Evolutionary conservation across 2,329 filamentous ascomycete species (phyloP).

Genomic region (Curvularia spicifera): DNA sequence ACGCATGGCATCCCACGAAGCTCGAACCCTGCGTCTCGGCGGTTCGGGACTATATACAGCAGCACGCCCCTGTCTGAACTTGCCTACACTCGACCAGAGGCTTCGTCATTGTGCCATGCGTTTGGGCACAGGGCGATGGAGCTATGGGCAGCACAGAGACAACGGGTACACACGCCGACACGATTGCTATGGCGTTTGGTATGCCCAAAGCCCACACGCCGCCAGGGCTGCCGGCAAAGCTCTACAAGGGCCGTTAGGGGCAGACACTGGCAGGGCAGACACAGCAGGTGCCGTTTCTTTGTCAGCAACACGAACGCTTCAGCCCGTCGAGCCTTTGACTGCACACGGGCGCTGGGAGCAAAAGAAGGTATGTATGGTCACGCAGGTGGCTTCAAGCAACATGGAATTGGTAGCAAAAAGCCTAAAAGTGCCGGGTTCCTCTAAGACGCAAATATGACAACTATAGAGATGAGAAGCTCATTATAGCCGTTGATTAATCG

Average conservation of each 20-base stretch:
- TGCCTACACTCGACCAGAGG: conserved; percentile 4
- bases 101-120: conserved; percentile 7
- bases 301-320: background rate
- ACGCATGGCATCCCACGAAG: conserved; percentile 30
- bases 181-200: background rate
- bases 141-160: conserved; percentile 5
- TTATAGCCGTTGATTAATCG: conserved; percentile 56
- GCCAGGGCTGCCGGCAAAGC: background rate
- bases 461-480: conserved; percentile 44
- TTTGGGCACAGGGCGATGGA: background rate
- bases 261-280: background rate
- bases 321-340: background rate
- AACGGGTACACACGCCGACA: background rate
- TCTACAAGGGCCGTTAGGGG: background rate
- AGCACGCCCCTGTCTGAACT: conserved; percentile 20
- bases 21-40: conserved; percentile 25
- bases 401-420: conserved; percentile 43
- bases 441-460: conserved; percentile 56
- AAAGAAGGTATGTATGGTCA: conserved; percentile 42
- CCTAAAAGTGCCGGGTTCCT: conserved; percentile 48
- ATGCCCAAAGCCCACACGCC: conserved; percentile 3
- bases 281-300: background rate
- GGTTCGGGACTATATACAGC: conserved; percentile 21
- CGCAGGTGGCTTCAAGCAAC: conserved; percentile 49
- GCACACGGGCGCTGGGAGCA: background rate